Evolutionary conservation across 495 filamentous ascomycete genomes (phyloP), one percentile per base, ranked within the genome.

Genomic region (Neurospora hispaniola): DNA sequence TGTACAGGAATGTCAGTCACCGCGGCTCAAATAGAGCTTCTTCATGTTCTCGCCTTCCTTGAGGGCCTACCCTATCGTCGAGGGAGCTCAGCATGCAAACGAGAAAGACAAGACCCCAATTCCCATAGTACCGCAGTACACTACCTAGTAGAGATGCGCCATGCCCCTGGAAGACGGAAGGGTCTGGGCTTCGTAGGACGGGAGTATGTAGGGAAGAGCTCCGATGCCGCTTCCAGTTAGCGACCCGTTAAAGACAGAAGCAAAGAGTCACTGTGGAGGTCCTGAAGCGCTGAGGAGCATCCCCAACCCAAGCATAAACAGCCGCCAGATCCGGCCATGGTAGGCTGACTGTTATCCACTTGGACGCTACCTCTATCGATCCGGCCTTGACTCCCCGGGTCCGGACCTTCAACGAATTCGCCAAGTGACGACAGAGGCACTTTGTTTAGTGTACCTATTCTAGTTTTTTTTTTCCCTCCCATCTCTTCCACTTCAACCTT

Each of bases 341-440:
- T 14, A 66, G 14, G 54, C 14, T 66, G 54, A 31, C 54, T 66
- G 54, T 66, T 62, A 62, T 31, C 54, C 23, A 62, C 23, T 62
- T 31, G 54, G 12, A 27, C 20, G 54, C 48, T 62, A 62, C 35
- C 35, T 38, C 35, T 62, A 31, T 31, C 27, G 2, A 31, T 31
- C 54, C 54, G 54, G 31, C 23, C 54, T 20, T 31, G 23, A 62
- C 54, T 62, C 31, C 54, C 54, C 54, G 23, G 1, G 54, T 31
- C 54, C 23, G 54, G 20, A 2, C 54, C 54, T 27, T 66, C 54
- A 8, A 39, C 7, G 35, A 66, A 66, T 66, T 31, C 54, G 54
- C 54, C 42, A 69, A 70, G 69, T 54, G 40, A 72, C 72, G 70
- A 74, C 71, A 69, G 42, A 11, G 35, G 35, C 27, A 31, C 27